phyloP scores from a whole-genome alignment of 306 rosid genomes.

The Notholithocarpus densiflorus region DNA sequence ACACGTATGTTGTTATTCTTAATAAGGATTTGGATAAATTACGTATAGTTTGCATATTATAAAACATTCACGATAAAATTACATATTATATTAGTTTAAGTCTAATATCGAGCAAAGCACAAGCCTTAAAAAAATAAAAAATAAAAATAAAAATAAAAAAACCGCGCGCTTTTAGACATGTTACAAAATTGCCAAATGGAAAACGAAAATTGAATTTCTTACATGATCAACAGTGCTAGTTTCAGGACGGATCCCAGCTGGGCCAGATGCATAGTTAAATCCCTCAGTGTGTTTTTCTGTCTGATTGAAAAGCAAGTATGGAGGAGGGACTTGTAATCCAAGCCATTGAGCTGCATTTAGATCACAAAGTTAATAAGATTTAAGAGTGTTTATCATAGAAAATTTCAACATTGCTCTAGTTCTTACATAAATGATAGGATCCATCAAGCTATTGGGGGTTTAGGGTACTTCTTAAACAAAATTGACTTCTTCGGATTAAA shows the following conservation, averaged over 20 bases:
- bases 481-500: too few species aligned
- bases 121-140: neutral
- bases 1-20: too few species aligned
- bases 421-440: neutral
- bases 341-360: conserved; percentile 4
- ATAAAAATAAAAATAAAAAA: neutral
- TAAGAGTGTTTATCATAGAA: neutral
- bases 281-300: neutral
- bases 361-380: neutral
- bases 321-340: neutral
- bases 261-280: conserved; percentile 9
- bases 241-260: neutral
- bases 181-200: too few species aligned
- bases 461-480: too few species aligned
- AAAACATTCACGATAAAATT: neutral
- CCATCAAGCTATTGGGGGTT: neutral
- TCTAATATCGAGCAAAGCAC: too few species aligned
- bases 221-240: neutral
- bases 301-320: neutral
- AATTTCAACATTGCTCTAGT: neutral
- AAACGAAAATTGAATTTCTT: neutral
- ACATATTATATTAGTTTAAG: too few species aligned
- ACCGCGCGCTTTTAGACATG: too few species aligned
- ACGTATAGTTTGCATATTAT: neutral
- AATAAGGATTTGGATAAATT: neutral